A percentile compares a stretch with the other conserved stretches of the same genome.
phyloP scores from a whole-genome alignment of 768 basidiomycete genomes.

The Mycena haematopus region DNA sequence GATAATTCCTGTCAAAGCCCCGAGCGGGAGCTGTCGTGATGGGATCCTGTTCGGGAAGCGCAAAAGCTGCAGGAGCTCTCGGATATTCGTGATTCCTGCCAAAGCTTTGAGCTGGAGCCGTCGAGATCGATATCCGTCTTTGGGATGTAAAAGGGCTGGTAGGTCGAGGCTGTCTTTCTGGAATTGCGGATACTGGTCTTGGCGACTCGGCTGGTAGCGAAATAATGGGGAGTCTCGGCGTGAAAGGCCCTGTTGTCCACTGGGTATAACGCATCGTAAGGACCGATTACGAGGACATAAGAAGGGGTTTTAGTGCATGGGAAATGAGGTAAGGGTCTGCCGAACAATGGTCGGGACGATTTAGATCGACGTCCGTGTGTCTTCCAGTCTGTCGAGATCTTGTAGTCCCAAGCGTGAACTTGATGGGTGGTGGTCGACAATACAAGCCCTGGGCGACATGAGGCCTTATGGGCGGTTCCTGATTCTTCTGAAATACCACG shows the following conservation, averaged over 20 bases:
- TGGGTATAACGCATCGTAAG: slow-evolving; percentile 1
- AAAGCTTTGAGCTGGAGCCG: background rate
- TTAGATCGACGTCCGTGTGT: slow-evolving; percentile 11
- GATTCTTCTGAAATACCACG: slow-evolving; percentile 24
- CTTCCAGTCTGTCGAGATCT: slow-evolving; percentile 8
- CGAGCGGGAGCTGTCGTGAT: background rate
- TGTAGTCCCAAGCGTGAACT: background rate
- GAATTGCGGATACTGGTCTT: slow-evolving; percentile 5
- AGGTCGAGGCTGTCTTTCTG: background rate
- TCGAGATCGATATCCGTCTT: background rate
- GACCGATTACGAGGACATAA: slow-evolving; percentile 1
- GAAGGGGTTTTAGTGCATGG: background rate
- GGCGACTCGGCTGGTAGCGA: slow-evolving; percentile 12
- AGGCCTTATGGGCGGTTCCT: slow-evolving; percentile 25
- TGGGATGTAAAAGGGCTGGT: background rate
- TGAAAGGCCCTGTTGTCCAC: background rate
- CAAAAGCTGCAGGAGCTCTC: background rate
- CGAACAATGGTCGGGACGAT: background rate
- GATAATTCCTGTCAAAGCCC: background rate
- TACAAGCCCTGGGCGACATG: slow-evolving; percentile 12
- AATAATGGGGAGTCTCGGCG: slow-evolving; percentile 4
- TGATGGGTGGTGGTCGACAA: slow-evolving; percentile 1
- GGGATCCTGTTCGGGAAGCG: background rate
- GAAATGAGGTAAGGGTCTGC: background rate
- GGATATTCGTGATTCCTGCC: background rate